Evolutionary conservation across 176 grass and related monocot genomes (phyloP), one percentile per base, ranked within the genome.

Genomic region (Pharus latifolius): DNA sequence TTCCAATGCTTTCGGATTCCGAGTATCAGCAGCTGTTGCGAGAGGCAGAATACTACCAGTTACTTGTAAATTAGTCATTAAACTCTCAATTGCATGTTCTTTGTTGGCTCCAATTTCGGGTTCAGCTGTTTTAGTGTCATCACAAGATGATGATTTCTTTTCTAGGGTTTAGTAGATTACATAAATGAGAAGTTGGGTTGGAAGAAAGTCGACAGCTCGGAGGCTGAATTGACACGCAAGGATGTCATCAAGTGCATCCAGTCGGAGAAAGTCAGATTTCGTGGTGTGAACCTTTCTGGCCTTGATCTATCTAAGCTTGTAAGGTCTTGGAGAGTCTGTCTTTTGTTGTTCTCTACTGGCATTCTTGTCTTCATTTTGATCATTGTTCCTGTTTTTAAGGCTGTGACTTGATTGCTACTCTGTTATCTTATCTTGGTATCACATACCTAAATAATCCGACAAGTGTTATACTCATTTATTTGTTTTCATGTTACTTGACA

Each of bases 11-110:
- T 23, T 82, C 85, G 9, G 86, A 87, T 9, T 87, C 80, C 16
- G 73, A 85, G 7, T 72, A 87, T 71, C 80, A 90, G 63, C 83
- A 92, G 28, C 74, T 97, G 45, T 72, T 97, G 56, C 74, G 78
- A 23, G 93, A 97, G 69, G 93, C 93, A 54, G 86, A 97, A 85
- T 97, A 97, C 74, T 92, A 84, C 78, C 89, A 97, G 73, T 43
- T 92, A 69, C 63, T 92, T 52, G 89, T 92, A 92, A 76, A 69
- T 72, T 25, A 12, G n/a, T n/a, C n/a, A n/a, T n/a, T n/a, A 55
- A 58, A 59, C 14, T 27, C 17, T 49, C 65, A 5, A 52, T 53
- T 7, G 49, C 12, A 12, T 22, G 6, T 67, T 23, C 1, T 67
- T 74, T 35, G 5, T 34, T 14, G 50, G 41, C 33, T 60, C 29